Percentiles rank a stretch among this genome's conserved stretches.
These are phyloP conservation scores for Xerocomus brunneocitrinus DNA, from an alignment of 768 basidiomycete genomes.

Conservation along the genomic window DNA sequence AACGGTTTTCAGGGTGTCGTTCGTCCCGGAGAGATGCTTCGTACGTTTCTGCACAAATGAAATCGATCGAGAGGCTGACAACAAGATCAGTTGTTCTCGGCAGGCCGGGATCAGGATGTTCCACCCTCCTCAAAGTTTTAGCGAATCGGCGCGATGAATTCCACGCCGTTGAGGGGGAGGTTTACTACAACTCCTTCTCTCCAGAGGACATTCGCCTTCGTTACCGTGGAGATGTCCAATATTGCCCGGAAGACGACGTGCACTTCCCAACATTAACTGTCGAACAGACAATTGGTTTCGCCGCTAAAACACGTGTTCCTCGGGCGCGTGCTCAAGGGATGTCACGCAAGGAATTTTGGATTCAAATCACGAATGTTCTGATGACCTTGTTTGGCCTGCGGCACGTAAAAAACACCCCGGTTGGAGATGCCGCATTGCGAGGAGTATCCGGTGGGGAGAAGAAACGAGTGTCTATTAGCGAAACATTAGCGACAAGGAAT, in stretches of 20 bases:
- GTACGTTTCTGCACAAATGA: constrained; percentile 38
- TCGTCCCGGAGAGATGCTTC: constrained; percentile 62
- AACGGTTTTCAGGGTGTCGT: constrained; percentile 52
- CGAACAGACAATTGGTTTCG: constrained; percentile 67
- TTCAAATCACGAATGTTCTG: constrained; percentile 40
- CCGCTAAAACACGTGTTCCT: constrained; percentile 65
- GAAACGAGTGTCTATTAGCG: constrained; percentile 79
- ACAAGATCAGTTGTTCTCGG: constrained; percentile 67
- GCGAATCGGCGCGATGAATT: constrained; percentile 72
- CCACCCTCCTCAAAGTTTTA: constrained; percentile 76
- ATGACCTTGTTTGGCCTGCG: constrained; percentile 72
- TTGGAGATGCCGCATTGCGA: constrained; percentile 76
- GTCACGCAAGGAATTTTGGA: constrained; percentile 32
- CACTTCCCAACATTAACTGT: constrained; percentile 56
- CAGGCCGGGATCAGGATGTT: constrained; percentile 81
- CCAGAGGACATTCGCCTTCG: constrained; percentile 57
- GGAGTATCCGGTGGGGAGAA: constrained; percentile 76
- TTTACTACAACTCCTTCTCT: constrained; percentile 72
- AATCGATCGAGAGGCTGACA: neutral
- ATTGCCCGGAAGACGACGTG: constrained; percentile 44
- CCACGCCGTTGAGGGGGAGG: constrained; percentile 60
- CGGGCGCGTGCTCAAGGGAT: constrained; percentile 42
- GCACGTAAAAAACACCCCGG: constrained; percentile 66
- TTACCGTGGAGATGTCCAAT: constrained; percentile 77
- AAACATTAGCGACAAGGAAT: constrained; percentile 66